Conservation (phyloP, 192 early-diverging fungal genomes). For the Gonapodya prolifera region DNA sequence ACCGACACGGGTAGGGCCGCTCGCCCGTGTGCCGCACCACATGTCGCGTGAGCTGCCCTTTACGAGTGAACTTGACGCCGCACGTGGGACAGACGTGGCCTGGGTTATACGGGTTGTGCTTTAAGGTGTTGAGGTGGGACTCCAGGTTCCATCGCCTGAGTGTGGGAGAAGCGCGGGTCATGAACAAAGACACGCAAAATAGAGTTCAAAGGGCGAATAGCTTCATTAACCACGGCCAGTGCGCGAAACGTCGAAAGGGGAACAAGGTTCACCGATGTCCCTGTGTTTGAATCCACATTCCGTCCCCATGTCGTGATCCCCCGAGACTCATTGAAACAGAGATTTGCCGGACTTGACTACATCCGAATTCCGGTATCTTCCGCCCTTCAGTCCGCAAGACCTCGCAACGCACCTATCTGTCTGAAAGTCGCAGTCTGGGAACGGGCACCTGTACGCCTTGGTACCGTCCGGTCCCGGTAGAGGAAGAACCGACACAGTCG, state of each 20-base stretch:
- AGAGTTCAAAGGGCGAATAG: too few relatives aligned
- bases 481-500: not conserved
- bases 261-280: too few relatives aligned
- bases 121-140: not conserved
- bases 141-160: not conserved
- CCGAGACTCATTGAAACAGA: not conserved
- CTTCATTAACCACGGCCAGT: too few relatives aligned
- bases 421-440: not conserved
- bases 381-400: not conserved
- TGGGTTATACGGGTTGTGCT: not conserved
- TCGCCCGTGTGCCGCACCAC: constrained; percentile 79
- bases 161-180: too few relatives aligned
- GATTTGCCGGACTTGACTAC: not conserved
- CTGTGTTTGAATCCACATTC: too few relatives aligned
- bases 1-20: constrained; percentile 64
- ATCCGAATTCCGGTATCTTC: not conserved
- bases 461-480: not conserved
- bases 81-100: constrained; percentile 55
- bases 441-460: not conserved
- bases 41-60: constrained; percentile 70
- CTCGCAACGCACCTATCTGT: not conserved
- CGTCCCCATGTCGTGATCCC: too few relatives aligned
- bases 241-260: not conserved
- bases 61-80: constrained; percentile 57
- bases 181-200: too few relatives aligned